Evolutionary conservation across 768 basidiomycete species (phyloP), one percentile per base, ranked within the genome.

Genomic region (Lactarius indigo): DNA sequence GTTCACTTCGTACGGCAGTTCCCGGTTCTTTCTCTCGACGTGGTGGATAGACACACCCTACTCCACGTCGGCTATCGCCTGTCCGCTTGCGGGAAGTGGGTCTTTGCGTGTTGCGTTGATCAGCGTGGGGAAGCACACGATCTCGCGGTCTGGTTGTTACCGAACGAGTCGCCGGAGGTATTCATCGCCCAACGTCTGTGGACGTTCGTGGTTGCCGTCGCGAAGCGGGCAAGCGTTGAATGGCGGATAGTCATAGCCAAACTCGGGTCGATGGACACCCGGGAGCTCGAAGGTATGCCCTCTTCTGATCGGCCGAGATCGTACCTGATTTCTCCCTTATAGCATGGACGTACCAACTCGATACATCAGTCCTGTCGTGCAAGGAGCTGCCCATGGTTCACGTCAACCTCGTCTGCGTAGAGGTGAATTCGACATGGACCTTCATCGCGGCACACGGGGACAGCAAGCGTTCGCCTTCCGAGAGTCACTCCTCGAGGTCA

Each of bases 181-280:
- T 84, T 84, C 66, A 75, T 85, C 4, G 81, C 88, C 3, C 78
- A 75, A 58, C 85, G 85, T 65, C 80, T 94, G 8, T 93, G 92
- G 91, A 81, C 81, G 17, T 91, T 94, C 75, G 83, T 82, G 0
- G 73, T 83, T 62, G 80, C 82, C 41, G 84, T 90, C 71, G 85
- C 87, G 13, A 81, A 80, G 71, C 84, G 80, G 68, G 88, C 87
- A 13, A 85, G 86, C 72, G 78, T 92, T 26, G 91, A 94, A 73
- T 95, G 93, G 93, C 82, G 88, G 60, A 77, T 94, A 13, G 86
- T 89, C 10, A 79, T 95, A 64, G 78, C 88, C 7, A 91, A 87
- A 72, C 76, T 88, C 4, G 92, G 92, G 0, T 64, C 76, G 12
- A 85, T 94, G 79, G 74, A 76, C 1, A 76, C 80, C 58, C 72